Conservation (phyloP, 257 asterid species). For the Gentiana dahurica region DNA sequence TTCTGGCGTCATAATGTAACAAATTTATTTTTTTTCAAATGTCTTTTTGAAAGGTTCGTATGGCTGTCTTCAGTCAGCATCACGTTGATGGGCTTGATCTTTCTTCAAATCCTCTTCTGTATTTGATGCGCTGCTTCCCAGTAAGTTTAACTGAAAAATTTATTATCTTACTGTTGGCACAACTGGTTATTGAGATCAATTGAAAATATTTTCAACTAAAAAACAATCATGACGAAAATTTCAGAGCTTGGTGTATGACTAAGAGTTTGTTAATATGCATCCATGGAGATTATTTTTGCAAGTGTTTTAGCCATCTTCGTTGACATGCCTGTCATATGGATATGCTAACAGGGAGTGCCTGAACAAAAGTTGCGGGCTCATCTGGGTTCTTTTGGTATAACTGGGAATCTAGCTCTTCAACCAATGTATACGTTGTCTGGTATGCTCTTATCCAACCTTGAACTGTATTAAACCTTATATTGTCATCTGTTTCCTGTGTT, state of each 20-base stretch:
- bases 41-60: conserved; percentile 54
- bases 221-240: too few species aligned
- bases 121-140: conserved; percentile 99
- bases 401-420: conserved; percentile 98
- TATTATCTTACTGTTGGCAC: not conserved
- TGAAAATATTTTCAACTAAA: too few species aligned
- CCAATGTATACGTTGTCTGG: conserved; percentile 99
- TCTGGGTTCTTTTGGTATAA: conserved; percentile 93
- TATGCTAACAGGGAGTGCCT: conserved; percentile 73
- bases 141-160: conserved; percentile 26
- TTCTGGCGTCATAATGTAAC: not conserved
- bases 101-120: conserved; percentile 93
- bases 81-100: conserved; percentile 98
- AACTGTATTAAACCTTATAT: too few species aligned
- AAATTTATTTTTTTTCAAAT: not conserved
- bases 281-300: too few species aligned
- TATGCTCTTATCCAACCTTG: conserved; percentile 12
- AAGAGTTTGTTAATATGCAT: too few species aligned
- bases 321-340: too few species aligned
- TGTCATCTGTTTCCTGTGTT: too few species aligned
- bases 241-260: too few species aligned
- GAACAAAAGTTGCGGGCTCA: conserved; percentile 92
- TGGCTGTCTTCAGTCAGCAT: conserved; percentile 94
- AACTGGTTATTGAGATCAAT: too few species aligned
- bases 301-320: too few species aligned